Base-by-base conservation (phyloP, 352 stramenopile species). In the Thalassiosira delicatula region DNA sequence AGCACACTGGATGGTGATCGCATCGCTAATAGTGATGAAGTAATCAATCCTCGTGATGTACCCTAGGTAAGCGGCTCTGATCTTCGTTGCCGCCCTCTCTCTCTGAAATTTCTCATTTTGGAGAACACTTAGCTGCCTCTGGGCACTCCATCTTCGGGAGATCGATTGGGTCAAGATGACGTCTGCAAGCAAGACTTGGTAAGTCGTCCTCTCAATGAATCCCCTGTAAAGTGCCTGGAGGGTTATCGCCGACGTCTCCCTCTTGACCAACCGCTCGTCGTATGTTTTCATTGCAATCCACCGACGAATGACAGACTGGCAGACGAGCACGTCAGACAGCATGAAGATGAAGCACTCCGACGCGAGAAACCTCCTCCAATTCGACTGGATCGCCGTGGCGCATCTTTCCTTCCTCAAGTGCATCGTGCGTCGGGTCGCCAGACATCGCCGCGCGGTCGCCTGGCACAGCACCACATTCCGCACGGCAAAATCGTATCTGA, bases 301-400 rank as follows among this genome's bases (percentile, higher is more conserved):
- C 25, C 70, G 54, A 37, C 76, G 49, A 11, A 57, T 70, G 29
- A 75, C 53, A 7, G 69, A 80, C 68, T 84, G 76, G 23, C 76
- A 84, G 3, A 79, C 30, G 60, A 84, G 79, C 17, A 84, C 35
- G 49, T 84, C 76, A 14, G 61, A 71, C 7, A 66, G 32, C 33
- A 56, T 37, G 42, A 80, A 69, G 9, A 78, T 51, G 40, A 60
- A 83, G 33, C 67, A 75, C 37, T 75, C 61, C 3, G 33, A 56
- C 11, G 59, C 72, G 25, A 74, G 61, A 42, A 46, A 73, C 49
- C 56, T 51, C 21, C 74, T 62, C 65, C 65, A 83, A 49, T 29
- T 53, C 19, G 30, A 30, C 59, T 85, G 78, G 71, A 85, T 85
- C 21, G 53, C 44, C 3, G 56, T 75, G 21, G 70, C 70, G 0